These are phyloP conservation scores for Quercus aquifolioides DNA, from an alignment of 306 rosid genomes.

Conservation along the genomic window DNA sequence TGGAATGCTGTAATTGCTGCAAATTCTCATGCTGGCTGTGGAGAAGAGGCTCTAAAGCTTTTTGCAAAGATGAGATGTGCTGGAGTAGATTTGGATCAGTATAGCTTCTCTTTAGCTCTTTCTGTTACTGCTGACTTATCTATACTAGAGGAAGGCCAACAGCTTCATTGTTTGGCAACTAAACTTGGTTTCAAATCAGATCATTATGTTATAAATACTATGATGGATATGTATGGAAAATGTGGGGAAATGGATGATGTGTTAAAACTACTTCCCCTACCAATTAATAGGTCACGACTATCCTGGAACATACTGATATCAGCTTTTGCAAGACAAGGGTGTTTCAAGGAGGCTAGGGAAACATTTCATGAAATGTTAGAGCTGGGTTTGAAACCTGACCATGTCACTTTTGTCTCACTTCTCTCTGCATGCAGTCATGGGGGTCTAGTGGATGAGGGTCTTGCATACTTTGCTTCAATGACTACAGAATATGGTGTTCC, in stretches of 20 bases:
- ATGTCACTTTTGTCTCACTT: slow-evolving; percentile 88
- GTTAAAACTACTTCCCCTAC: slow-evolving; percentile 53
- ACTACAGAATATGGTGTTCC: slow-evolving; percentile 49
- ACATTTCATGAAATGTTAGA: slow-evolving; percentile 74
- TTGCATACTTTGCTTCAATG: slow-evolving; percentile 66
- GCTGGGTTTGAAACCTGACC: slow-evolving; percentile 68
- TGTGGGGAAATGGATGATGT: slow-evolving; percentile 85
- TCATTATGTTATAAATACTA: slow-evolving; percentile 63
- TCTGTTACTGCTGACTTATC: slow-evolving; percentile 73
- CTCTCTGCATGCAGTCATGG: slow-evolving; percentile 90
- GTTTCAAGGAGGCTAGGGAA: slow-evolving; percentile 59
- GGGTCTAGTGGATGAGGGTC: slow-evolving; percentile 91
- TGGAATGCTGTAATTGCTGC: slow-evolving; percentile 92
- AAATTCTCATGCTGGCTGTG: slow-evolving; percentile 65
- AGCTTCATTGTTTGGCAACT: slow-evolving; percentile 63
- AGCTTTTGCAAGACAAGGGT: slow-evolving; percentile 77
- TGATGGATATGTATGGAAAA: slow-evolving; percentile 96
- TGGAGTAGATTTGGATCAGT: slow-evolving; percentile 68
- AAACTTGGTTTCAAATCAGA: slow-evolving; percentile 77
- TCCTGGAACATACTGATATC: slow-evolving; percentile 95
- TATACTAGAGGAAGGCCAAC: slow-evolving; percentile 86
- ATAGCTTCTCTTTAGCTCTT: slow-evolving; percentile 71
- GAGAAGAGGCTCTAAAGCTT: slow-evolving; percentile 77
- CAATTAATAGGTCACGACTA: slow-evolving; percentile 49
- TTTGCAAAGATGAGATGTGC: slow-evolving; percentile 52